Evolutionary conservation across 108 stramenopile genomes (phyloP).

Genomic region (Skeletonema menzelii): DNA sequence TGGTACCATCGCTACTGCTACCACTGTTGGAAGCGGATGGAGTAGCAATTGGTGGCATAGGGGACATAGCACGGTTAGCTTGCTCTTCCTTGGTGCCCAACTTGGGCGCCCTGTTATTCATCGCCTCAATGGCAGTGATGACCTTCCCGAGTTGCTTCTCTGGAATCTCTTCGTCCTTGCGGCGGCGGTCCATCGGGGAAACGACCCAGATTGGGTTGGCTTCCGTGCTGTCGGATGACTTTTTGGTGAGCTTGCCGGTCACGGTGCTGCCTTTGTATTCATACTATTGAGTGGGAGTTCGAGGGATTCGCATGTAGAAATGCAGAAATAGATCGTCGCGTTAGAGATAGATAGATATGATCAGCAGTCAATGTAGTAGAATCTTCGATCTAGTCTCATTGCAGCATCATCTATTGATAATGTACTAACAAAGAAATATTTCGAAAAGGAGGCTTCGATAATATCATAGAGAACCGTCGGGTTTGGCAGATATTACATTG

Average conservation of each 20-base stretch:
- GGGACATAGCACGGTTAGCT: background rate
- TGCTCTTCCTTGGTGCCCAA: conserved; percentile 5
- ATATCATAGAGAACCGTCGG: too few species aligned
- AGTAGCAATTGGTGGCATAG: conserved; percentile 1
- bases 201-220: conserved; percentile 33
- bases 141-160: conserved; percentile 30
- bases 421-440: too few species aligned
- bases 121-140: conserved; percentile 17
- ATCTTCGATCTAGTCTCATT: too few species aligned
- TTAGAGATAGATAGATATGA: background rate
- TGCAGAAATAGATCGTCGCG: background rate
- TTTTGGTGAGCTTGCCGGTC: conserved; percentile 34
- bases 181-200: conserved; percentile 31
- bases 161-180: conserved; percentile 38
- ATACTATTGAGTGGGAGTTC: conserved; percentile 4
- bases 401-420: too few species aligned
- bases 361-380: too few species aligned
- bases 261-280: conserved; percentile 38
- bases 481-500: too few species aligned
- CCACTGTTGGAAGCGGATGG: conserved; percentile 15
- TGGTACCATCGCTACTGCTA: conserved; percentile 6
- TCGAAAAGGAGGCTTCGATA: too few species aligned
- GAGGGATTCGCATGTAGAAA: background rate
- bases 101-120: conserved; percentile 18
- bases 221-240: conserved; percentile 11